A percentile compares a stretch with the other conserved stretches of the same genome.
Evolutionary conservation across 768 basidiomycete genomes (phyloP).

Genomic region (Termitomyces sp.): DNA sequence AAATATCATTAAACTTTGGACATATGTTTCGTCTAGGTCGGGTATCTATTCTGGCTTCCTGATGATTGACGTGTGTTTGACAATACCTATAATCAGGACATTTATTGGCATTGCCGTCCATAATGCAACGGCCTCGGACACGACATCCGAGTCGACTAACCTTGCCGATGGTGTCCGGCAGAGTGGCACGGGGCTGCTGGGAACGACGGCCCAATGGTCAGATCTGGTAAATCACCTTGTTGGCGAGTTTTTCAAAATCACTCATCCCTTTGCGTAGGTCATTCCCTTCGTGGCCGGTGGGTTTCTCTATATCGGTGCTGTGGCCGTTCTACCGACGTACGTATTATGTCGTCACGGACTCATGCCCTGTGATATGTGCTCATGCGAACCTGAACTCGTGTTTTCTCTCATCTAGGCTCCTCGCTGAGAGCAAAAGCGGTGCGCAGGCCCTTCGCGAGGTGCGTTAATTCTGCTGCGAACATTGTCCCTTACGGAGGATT

Average conservation of each 20-base stretch:
- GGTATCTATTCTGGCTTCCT: conserved; percentile 21
- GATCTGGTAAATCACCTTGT: conserved; percentile 62
- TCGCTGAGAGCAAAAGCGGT: conserved; percentile 84
- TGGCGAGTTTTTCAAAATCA: background rate
- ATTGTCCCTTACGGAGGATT: conserved; percentile 5
- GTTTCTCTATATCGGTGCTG: conserved; percentile 91
- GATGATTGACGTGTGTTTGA: conserved; percentile 1
- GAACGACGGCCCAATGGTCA: conserved; percentile 72
- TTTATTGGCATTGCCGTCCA: conserved; percentile 88
- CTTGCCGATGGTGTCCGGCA: conserved; percentile 76
- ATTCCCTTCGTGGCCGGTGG: conserved; percentile 89
- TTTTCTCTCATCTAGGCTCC: conserved; percentile 36
- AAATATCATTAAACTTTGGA: conserved; percentile 9
- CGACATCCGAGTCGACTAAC: conserved; percentile 40
- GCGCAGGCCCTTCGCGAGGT: conserved; percentile 91
- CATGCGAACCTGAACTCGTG: conserved; percentile 5
- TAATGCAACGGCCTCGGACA: conserved; percentile 56
- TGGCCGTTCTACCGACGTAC: conserved; percentile 87
- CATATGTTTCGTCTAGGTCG: conserved; percentile 29
- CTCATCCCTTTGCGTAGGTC: conserved; percentile 42
- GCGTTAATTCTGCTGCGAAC: conserved; percentile 18
- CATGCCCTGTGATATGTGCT: background rate
- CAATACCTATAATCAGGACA: conserved; percentile 42
- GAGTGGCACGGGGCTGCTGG: conserved; percentile 71
- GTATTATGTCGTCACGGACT: conserved; percentile 22